phyloP scores from a whole-genome alignment of 371 early-diverging fungal genomes.

The Umbelopsis sp. region DNA sequence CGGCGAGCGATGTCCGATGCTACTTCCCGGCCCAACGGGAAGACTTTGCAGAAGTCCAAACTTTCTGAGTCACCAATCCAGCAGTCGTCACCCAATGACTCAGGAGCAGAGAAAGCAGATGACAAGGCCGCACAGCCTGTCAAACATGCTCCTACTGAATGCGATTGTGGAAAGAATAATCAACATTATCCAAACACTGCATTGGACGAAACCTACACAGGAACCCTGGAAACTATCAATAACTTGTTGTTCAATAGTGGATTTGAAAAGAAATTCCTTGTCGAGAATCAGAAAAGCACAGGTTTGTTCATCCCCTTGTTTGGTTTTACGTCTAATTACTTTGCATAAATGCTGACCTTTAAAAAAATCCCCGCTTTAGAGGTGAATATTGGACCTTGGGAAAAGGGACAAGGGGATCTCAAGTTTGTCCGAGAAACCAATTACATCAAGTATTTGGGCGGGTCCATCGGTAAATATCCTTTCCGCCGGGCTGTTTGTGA shows the following conservation, averaged over 20 bases:
- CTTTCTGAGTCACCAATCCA: not conserved
- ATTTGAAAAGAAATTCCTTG: slow-evolving; percentile 44
- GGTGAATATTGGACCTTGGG: slow-evolving; percentile 46
- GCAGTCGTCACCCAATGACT: not conserved
- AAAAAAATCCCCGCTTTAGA: slow-evolving; percentile 25
- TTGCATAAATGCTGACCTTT: no score
- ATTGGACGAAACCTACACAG: slow-evolving; percentile 52
- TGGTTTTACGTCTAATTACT: no score
- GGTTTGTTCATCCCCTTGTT: slow-evolving; percentile 28
- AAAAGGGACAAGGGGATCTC: slow-evolving; percentile 29
- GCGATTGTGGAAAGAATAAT: slow-evolving; percentile 50
- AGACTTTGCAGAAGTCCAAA: not conserved
- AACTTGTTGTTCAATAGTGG: slow-evolving; percentile 47
- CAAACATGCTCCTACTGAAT: slow-evolving; percentile 40
- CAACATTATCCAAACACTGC: slow-evolving; percentile 54
- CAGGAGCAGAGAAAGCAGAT: not conserved
- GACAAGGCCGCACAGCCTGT: not conserved
- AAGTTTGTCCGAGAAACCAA: slow-evolving; percentile 36
- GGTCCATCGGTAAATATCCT: slow-evolving; percentile 36
- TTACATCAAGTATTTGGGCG: slow-evolving; percentile 44
- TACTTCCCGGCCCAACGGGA: not conserved
- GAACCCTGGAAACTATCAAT: slow-evolving; percentile 53
- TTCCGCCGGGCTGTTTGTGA: not conserved
- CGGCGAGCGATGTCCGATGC: slow-evolving; percentile 28
- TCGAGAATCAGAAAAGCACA: slow-evolving; percentile 46